Evolutionary conservation across 2,329 filamentous ascomycete genomes (phyloP), one percentile per base, ranked within the genome.

Genomic region (Fusarium denticulatum): DNA sequence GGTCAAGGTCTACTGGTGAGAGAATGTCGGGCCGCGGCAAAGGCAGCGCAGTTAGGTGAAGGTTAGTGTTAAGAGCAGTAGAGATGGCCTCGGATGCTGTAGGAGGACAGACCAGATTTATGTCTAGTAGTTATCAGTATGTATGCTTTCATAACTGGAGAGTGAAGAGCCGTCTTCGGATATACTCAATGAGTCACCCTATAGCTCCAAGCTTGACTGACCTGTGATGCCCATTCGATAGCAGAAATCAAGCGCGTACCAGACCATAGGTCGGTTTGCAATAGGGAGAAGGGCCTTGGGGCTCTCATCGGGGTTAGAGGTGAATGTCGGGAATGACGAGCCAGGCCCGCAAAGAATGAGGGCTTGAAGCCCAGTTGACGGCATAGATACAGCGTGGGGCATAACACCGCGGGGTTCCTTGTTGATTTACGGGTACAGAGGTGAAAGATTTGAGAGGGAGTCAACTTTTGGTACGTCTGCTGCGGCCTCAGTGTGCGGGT

Each of bases 191-290:
- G 55, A 60, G 49, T 72, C 59, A 49, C 30, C 37, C 15, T 14
- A 30, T 46, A 65, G 32, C 53, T 37, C 22, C 20, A 15, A 18
- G 28, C 16, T 30, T 36, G 16, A 82, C 88, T 82, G 82, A 93
- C 92, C 87, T 78, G 91, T 93, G 74, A 95, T 90, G 75, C 94
- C 93, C 81, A 92, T 93, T 42, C 93, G 90, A 79, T 94, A 93
- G 82, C 93, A 96, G 84, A 94, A 96, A 78, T 96, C 93, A 45
- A 96, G 89, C 11, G 94, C 92, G 81, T 96, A 96, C 93, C 94
- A 96, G 50, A 96, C 92, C 94, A 96, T 96, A 3, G 94, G 94
- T 75, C 94, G 85, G 81, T 96, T 96, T 40, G 94, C 94, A 67
- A 96, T 93, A 11, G 94, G 94, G 13, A 96, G 84, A 28, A 96